Evolutionary conservation across 1,284 basidiomycete species (phyloP).

Genomic region (Cystobasidiaceae sp.): DNA sequence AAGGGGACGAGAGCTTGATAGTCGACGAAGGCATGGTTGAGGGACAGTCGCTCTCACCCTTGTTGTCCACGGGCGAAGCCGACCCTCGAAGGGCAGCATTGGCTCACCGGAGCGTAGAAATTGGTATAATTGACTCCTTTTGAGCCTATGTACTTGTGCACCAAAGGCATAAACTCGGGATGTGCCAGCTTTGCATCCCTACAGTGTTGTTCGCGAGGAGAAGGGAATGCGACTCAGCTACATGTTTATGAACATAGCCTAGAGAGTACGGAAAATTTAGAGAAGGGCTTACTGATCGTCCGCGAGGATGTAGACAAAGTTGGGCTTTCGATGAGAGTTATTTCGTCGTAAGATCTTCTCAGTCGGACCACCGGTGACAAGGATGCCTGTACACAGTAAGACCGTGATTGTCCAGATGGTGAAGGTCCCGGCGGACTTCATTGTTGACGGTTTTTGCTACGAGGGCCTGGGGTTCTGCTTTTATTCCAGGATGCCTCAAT

Average conservation of each 20-base stretch:
- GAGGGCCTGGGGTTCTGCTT: no score
- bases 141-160: neutral
- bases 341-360: no score
- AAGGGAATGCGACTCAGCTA: neutral
- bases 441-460: no score
- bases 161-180: constrained; percentile 17
- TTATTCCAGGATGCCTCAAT: no score
- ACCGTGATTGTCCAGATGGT: no score
- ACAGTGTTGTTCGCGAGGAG: constrained; percentile 19
- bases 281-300: constrained; percentile 34
- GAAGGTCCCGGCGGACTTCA: no score
- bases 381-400: no score
- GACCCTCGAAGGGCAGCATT: constrained; percentile 43
- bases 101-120: constrained; percentile 40
- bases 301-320: constrained; percentile 34
- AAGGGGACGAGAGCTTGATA: neutral
- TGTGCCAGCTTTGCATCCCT: constrained; percentile 24
- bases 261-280: neutral
- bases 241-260: neutral
- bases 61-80: constrained; percentile 39
- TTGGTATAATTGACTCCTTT: constrained; percentile 38
- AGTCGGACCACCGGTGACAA: no score
- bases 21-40: neutral
- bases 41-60: neutral
- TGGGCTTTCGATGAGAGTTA: constrained; percentile 2